A percentile compares a stretch with the other conserved stretches of the same genome.
These are phyloP conservation scores for Pichia deserticola DNA, from an alignment of 805 yeast genomes.

Conservation along the genomic window DNA sequence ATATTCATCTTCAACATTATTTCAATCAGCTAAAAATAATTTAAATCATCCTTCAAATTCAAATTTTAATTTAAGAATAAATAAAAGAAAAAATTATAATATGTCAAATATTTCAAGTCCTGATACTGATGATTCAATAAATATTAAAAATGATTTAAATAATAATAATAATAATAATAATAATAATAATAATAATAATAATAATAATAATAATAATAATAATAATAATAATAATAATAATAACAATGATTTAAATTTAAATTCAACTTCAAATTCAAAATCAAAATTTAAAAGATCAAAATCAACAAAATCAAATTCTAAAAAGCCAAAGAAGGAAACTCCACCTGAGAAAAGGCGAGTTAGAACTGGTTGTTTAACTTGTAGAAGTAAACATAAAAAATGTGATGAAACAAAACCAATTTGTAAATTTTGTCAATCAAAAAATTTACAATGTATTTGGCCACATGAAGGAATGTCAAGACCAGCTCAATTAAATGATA, in stretches of 20 bases:
- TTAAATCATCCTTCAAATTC: not conserved
- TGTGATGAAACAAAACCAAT: constrained; percentile 51
- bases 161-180: too few species aligned
- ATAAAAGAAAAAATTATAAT: not conserved
- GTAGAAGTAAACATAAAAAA: constrained; percentile 46
- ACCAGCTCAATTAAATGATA: constrained; percentile 5
- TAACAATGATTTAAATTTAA: too few species aligned
- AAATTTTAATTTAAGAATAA: not conserved
- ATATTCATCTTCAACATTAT: not conserved
- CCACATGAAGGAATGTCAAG: constrained; percentile 15
- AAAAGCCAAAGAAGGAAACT: constrained; percentile 21
- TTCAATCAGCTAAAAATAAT: not conserved
- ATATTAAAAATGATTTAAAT: too few species aligned
- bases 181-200: too few species aligned
- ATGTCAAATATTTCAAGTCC: not conserved
- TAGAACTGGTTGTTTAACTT: constrained; percentile 43
- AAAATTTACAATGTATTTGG: constrained; percentile 32
- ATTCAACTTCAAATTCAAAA: not conserved
- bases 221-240: too few species aligned
- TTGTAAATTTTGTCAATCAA: constrained; percentile 38
- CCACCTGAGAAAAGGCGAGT: constrained; percentile 32
- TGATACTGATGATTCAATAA: too few species aligned
- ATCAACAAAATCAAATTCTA: not conserved
- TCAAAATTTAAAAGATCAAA: not conserved
- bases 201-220: too few species aligned